These are phyloP conservation scores for Lactuca sativa DNA, from an alignment of 129 eudicot genomes.

Conservation along the genomic window DNA sequence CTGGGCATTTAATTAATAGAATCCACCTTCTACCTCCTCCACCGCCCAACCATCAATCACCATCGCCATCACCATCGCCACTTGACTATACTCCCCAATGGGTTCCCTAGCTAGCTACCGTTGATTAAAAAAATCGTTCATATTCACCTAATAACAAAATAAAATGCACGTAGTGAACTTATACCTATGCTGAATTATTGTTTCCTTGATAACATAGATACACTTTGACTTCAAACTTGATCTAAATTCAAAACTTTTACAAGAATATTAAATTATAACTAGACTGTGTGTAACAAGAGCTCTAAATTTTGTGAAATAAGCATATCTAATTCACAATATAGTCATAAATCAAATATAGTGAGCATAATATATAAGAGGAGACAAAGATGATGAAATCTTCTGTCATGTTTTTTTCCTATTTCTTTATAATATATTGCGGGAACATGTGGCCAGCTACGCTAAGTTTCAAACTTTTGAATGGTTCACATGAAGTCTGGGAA, in stretches of 20 bases:
- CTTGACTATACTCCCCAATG: background rate
- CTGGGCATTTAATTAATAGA: background rate
- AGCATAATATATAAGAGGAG: slow-evolving; percentile 33
- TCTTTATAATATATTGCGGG: slow-evolving; percentile 44
- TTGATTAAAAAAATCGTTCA: background rate
- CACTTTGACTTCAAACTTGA: slow-evolving; percentile 1
- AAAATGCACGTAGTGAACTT: slow-evolving; percentile 7
- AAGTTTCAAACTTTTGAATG: slow-evolving; percentile 34
- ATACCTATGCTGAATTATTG: background rate
- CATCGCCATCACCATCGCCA: background rate
- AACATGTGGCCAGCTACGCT: slow-evolving; percentile 66
- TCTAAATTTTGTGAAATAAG: background rate
- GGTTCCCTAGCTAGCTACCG: background rate
- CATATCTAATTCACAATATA: too few relatives aligned
- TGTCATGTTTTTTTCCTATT: slow-evolving; percentile 36
- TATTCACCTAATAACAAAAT: slow-evolving; percentile 1
- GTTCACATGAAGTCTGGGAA: slow-evolving; percentile 45
- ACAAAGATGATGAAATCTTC: slow-evolving; percentile 42
- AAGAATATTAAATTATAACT: background rate
- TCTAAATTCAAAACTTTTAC: background rate
- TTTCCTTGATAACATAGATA: slow-evolving; percentile 5
- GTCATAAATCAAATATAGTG: slow-evolving; percentile 7
- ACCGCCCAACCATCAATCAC: slow-evolving; percentile 14
- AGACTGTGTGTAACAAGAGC: background rate
- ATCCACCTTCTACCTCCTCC: slow-evolving; percentile 9